Percentiles rank a stretch among this genome's conserved stretches.
Conservation (phyloP, 2,329 filamentous ascomycete species). For the Pseudocercospora crystallina region DNA sequence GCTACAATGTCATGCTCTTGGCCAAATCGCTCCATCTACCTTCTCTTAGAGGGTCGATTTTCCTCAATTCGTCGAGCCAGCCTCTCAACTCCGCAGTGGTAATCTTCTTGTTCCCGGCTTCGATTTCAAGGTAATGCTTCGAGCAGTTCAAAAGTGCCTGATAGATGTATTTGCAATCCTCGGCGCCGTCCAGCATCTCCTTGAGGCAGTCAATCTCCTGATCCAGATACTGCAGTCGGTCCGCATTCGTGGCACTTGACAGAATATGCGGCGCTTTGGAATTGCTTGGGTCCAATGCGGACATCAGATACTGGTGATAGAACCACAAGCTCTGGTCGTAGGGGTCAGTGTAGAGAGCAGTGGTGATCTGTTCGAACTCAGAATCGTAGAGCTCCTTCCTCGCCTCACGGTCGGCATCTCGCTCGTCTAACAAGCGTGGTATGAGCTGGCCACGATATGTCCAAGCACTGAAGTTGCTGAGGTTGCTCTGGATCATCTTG, state of each 20-base stretch:
- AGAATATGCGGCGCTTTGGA: conserved; percentile 55
- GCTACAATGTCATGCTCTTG: conserved; percentile 43
- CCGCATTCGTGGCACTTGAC: conserved; percentile 59
- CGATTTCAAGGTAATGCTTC: conserved; percentile 56
- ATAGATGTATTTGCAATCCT: conserved; percentile 84
- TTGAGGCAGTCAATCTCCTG: conserved; percentile 73
- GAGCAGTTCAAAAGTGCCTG: conserved; percentile 79
- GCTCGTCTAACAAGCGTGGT: conserved; percentile 69
- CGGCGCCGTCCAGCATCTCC: conserved; percentile 62
- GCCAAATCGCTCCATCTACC: conserved; percentile 76
- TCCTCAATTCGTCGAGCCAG: conserved; percentile 64
- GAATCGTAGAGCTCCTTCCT: conserved; percentile 70
- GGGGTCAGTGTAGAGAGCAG: conserved; percentile 81
- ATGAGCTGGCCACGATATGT: conserved; percentile 87
- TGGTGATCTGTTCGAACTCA: conserved; percentile 73
- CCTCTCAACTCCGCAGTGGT: conserved; percentile 46
- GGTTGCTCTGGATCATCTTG: conserved; percentile 77
- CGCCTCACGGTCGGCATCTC: conserved; percentile 61
- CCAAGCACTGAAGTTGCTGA: conserved; percentile 98
- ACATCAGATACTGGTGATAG: conserved; percentile 86
- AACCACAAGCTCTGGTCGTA: conserved; percentile 97
- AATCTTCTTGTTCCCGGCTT: conserved; percentile 39
- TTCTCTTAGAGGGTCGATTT: conserved; percentile 70
- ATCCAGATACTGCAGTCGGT: conserved; percentile 65
- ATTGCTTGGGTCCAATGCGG: conserved; percentile 58